phyloP scores from a whole-genome alignment of 208 protist species.

The Trypanosoma mega region DNA sequence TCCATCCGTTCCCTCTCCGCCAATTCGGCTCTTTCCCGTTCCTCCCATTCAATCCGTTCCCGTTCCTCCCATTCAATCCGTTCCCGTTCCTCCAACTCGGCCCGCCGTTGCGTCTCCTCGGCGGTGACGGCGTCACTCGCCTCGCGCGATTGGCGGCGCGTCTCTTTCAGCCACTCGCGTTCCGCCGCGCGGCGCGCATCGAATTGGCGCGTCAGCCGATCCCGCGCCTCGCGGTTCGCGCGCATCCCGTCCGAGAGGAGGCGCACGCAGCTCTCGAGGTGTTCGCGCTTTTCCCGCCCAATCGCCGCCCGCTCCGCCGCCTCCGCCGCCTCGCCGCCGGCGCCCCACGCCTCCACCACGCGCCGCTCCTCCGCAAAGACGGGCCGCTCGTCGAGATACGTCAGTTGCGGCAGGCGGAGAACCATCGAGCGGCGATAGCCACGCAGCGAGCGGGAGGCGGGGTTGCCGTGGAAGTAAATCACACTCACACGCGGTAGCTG shows the following conservation, averaged over 20 bases:
- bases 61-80: neutral
- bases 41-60: neutral
- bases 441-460: constrained; percentile 50
- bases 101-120: constrained; percentile 36
- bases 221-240: constrained; percentile 59
- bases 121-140: constrained; percentile 31
- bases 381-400: constrained; percentile 88
- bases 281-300: constrained; percentile 76
- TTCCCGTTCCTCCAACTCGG: constrained; percentile 24
- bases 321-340: constrained; percentile 71
- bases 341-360: constrained; percentile 78
- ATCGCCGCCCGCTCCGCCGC: constrained; percentile 64
- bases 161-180: constrained; percentile 45
- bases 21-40: neutral
- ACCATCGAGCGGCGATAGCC: constrained; percentile 92
- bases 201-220: constrained; percentile 69
- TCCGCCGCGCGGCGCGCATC: constrained; percentile 55
- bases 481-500: constrained; percentile 82
- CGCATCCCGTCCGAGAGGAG: constrained; percentile 76
- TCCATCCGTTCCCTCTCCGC: constrained; percentile 21
- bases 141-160: constrained; percentile 41
- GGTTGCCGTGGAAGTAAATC: constrained; percentile 90
- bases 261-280: constrained; percentile 75
- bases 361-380: constrained; percentile 87
- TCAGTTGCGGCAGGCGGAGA: constrained; percentile 64